Evolutionary conservation across 306 rosid species (phyloP), one percentile per base, ranked within the genome.

Genomic region (Pterocarpus santalinus): DNA sequence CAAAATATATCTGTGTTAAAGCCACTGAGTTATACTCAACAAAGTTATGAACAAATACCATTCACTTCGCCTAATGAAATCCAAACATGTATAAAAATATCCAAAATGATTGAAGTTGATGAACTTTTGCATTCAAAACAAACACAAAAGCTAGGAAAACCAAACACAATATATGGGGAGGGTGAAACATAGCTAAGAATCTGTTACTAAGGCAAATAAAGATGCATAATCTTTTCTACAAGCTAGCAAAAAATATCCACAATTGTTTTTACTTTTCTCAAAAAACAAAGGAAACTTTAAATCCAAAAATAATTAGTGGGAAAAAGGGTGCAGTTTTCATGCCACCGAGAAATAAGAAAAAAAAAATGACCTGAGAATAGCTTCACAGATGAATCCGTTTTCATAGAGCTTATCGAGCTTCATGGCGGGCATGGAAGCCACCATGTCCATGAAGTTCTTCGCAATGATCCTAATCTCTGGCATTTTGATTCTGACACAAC

Each of bases 401-500:
- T 91, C 87, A 71, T 90, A 95, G 84, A 95, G 97, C 55, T 83
- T 86, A 74, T 93, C 98, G 53, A 95, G 99, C 93, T 93, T 95
- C 88, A 90, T 89, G 89, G 97, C 84, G 35, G 97, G 99, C 92
- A 95, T 84, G 80, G 98, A 88, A 61, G 97, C 95, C 88, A 93
- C 99, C 99, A 95, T 95, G 89, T 95, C 99, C 99, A 95, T 95
- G 87, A 93, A 95, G 76, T 89, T 95, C 95, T 91, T 91, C 14
- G 98, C 98, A 56, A 95, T 90, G 83, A 91, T 91, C 86, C 91
- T 90, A 72, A 95, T 97, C 91, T 93, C 92, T 34, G 99, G 99
- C 99, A 95, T 95, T 86, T 65, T 90, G 86, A 83, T 53, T 87
- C 81, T 82, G 80, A 68, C 33, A 16, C 79, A 52, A 56, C 36